These are phyloP conservation scores for Parathielavia hyrcaniae DNA, from an alignment of 495 filamentous ascomycete genomes.

Conservation along the genomic window DNA sequence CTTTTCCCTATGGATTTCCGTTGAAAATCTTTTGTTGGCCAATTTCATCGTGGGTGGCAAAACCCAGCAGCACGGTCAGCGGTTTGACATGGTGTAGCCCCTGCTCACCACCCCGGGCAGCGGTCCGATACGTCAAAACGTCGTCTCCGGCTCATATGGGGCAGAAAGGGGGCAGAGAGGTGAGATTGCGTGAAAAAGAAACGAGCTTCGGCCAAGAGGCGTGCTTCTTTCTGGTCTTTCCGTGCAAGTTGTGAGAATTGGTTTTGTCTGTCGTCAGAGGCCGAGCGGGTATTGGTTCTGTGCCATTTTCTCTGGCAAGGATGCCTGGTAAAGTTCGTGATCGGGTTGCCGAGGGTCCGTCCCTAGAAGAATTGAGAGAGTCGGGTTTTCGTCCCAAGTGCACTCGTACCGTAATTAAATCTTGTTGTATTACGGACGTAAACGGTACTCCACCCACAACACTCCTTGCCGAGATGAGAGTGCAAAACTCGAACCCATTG, in stretches of 20 bases:
- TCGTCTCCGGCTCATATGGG: background rate
- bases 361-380: background rate
- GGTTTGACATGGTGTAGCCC: slow-evolving; percentile 8
- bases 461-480: background rate
- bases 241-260: slow-evolving; percentile 1
- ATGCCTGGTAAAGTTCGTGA: background rate
- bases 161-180: background rate
- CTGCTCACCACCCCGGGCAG: slow-evolving; percentile 17
- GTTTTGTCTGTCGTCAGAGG: slow-evolving; percentile 3
- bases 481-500: slow-evolving; percentile 1
- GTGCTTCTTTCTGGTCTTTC: slow-evolving; percentile 1
- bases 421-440: too few species aligned
- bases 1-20: background rate
- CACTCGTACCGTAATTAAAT: slow-evolving; percentile 27
- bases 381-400: slow-evolving; percentile 12
- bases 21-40: slow-evolving; percentile 5
- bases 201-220: slow-evolving; percentile 1
- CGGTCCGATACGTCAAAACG: slow-evolving; percentile 12
- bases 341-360: slow-evolving; percentile 4
- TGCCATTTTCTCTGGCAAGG: background rate
- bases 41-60: slow-evolving; percentile 7
- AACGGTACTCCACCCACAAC: slow-evolving; percentile 6
- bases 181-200: background rate
- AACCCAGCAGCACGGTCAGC: background rate
- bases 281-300: slow-evolving; percentile 14